Conservation (phyloP, 1,284 basidiomycete genomes). For the Trichosporon sp. region DNA sequence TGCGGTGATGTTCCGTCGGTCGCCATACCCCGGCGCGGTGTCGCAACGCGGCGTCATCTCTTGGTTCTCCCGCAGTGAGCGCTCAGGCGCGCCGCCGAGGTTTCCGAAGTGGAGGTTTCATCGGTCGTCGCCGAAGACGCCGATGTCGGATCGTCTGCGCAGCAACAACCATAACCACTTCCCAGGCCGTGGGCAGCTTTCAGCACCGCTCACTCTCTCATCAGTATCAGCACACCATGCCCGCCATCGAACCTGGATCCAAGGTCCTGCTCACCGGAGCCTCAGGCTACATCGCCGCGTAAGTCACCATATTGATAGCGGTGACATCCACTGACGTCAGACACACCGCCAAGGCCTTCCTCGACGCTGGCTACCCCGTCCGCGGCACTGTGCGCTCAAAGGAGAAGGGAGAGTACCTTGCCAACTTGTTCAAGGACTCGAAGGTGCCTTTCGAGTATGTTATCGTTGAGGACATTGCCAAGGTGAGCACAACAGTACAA, state of each 20-base stretch:
- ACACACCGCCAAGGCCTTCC: constrained; percentile 31
- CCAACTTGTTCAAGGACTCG: constrained; percentile 51
- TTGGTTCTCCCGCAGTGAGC: neutral
- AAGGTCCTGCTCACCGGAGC: constrained; percentile 51
- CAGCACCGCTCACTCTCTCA: neutral
- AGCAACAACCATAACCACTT: neutral
- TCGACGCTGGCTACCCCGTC: constrained; percentile 49
- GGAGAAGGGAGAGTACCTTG: constrained; percentile 54
- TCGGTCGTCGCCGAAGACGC: neutral
- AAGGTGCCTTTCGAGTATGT: constrained; percentile 51
- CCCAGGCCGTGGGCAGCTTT: neutral
- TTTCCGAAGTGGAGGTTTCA: neutral
- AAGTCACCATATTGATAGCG: constrained; percentile 1
- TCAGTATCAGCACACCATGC: constrained; percentile 39
- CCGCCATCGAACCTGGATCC: constrained; percentile 45
- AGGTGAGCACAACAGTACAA: constrained; percentile 35
- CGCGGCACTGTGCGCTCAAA: constrained; percentile 56
- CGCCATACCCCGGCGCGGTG: neutral
- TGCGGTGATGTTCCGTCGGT: neutral
- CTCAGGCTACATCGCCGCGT: constrained; percentile 49
- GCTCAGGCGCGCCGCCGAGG: no score
- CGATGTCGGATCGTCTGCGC: no score
- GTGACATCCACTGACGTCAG: constrained; percentile 11
- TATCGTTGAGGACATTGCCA: constrained; percentile 57
- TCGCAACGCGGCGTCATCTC: neutral